A percentile compares a stretch with the other conserved stretches of the same genome.
phyloP scores from a whole-genome alignment of 768 basidiomycete species.

The Dictyophora rubrovolvata region DNA sequence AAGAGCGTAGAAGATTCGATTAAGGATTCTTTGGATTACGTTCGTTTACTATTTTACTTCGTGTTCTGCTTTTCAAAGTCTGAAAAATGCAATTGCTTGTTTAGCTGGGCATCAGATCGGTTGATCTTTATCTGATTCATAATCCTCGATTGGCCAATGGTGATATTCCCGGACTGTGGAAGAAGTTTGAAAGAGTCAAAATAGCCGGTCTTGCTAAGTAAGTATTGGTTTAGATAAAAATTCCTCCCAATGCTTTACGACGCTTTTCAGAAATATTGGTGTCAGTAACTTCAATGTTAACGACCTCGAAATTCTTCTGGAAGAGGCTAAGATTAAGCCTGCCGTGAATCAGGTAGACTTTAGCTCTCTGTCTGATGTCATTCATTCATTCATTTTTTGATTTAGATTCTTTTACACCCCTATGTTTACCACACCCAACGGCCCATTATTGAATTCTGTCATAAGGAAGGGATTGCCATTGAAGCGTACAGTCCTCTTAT shows the following conservation, averaged over 20 bases:
- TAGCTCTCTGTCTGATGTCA: neutral
- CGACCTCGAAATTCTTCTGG: conserved; percentile 21
- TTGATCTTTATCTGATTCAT: conserved; percentile 69
- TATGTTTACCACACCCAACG: conserved; percentile 19
- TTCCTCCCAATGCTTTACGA: neutral
- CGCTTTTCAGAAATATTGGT: conserved; percentile 10
- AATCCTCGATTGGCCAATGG: conserved; percentile 40
- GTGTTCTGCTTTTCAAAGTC: neutral
- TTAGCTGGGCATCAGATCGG: conserved; percentile 52
- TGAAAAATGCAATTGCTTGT: neutral
- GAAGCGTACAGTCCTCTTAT: conserved; percentile 23
- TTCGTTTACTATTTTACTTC: neutral
- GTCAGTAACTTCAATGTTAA: conserved; percentile 18
- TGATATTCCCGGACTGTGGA: conserved; percentile 55
- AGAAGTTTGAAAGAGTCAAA: conserved; percentile 49
- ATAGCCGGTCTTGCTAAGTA: conserved; percentile 49
- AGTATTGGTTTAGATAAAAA: conserved; percentile 5
- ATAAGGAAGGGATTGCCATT: conserved; percentile 18
- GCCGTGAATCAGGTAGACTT: conserved; percentile 25
- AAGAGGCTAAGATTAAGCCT: conserved; percentile 22
- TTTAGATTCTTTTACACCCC: conserved; percentile 20
- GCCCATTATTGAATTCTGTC: conserved; percentile 19
- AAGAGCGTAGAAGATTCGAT: neutral
- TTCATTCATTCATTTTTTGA: conserved; percentile 6
- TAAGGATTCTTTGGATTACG: neutral